Evolutionary conservation across 2,329 filamentous ascomycete genomes (phyloP).

Genomic region (Sclerotinia minor): DNA sequence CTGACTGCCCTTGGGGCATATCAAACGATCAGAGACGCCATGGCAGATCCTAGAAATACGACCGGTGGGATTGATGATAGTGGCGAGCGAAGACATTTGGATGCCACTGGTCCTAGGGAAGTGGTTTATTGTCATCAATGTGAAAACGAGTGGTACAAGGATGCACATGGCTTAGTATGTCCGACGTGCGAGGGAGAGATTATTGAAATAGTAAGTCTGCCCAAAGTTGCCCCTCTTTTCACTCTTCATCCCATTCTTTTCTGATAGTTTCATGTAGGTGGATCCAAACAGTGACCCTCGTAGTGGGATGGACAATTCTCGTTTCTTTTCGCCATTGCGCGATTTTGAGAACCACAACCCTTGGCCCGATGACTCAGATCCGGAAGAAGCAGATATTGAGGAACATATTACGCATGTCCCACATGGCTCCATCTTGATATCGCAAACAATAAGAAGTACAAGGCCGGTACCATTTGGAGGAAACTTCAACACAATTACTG

Average conservation of each 20-base stretch:
- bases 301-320: constrained; percentile 39
- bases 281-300: constrained; percentile 64
- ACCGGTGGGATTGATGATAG: constrained; percentile 24
- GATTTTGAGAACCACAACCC: constrained; percentile 36
- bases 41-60: constrained; percentile 38
- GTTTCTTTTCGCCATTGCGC: constrained; percentile 27
- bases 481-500: background rate
- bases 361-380: constrained; percentile 51
- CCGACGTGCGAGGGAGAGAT: constrained; percentile 76
- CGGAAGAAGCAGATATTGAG: constrained; percentile 60
- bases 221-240: background rate
- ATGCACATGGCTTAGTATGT: constrained; percentile 69
- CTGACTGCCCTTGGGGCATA: constrained; percentile 58
- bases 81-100: constrained; percentile 47
- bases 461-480: constrained; percentile 3
- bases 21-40: constrained; percentile 49
- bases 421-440: constrained; percentile 36
- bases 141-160: constrained; percentile 74
- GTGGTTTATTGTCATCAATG: constrained; percentile 87
- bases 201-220: constrained; percentile 75
- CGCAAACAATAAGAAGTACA: constrained; percentile 35
- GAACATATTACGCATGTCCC: constrained; percentile 44
- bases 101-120: constrained; percentile 58
- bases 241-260: background rate
- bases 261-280: constrained; percentile 48